Percentiles rank a stretch among this genome's conserved stretches.
phyloP scores from a whole-genome alignment of 441 rosid species.

The Populus hybrid region DNA sequence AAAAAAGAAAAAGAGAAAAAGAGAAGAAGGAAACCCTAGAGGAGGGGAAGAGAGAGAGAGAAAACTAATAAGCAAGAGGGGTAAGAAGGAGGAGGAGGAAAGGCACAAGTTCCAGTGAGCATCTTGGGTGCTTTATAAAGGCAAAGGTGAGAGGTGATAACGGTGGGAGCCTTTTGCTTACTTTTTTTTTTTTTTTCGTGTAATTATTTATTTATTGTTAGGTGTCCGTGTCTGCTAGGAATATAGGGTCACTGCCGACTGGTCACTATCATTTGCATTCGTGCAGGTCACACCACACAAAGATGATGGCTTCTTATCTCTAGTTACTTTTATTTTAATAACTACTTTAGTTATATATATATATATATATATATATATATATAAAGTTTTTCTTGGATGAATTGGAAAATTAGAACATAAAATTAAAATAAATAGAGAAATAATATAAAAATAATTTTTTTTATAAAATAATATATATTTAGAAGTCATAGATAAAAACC shows the following conservation, averaged over 20 bases:
- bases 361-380: too few relatives aligned
- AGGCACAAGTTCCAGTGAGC: conserved; percentile 27
- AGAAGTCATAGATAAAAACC: too few relatives aligned
- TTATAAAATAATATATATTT: too few relatives aligned
- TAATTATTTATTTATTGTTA: background rate
- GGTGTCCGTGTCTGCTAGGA: background rate
- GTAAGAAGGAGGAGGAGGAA: too few relatives aligned
- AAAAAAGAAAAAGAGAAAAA: too few relatives aligned
- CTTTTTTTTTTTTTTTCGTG: background rate
- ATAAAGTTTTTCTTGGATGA: too few relatives aligned
- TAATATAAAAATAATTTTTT: too few relatives aligned
- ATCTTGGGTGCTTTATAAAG: conserved; percentile 30
- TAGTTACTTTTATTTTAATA: background rate
- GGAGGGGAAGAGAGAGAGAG: background rate
- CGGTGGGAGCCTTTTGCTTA: conserved; percentile 20
- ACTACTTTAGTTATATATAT: too few relatives aligned
- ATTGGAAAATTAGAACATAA: too few relatives aligned
- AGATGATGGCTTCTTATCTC: conserved; percentile 23
- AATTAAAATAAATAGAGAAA: too few relatives aligned
- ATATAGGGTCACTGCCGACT: conserved; percentile 5
- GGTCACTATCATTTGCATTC: conserved; percentile 24
- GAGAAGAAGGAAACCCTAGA: background rate
- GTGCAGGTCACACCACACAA: conserved; percentile 16
- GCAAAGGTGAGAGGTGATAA: conserved; percentile 15
- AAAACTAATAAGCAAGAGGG: too few relatives aligned